Conservation (phyloP, 2,329 filamentous ascomycete genomes). For the Colletotrichum australisinense region DNA sequence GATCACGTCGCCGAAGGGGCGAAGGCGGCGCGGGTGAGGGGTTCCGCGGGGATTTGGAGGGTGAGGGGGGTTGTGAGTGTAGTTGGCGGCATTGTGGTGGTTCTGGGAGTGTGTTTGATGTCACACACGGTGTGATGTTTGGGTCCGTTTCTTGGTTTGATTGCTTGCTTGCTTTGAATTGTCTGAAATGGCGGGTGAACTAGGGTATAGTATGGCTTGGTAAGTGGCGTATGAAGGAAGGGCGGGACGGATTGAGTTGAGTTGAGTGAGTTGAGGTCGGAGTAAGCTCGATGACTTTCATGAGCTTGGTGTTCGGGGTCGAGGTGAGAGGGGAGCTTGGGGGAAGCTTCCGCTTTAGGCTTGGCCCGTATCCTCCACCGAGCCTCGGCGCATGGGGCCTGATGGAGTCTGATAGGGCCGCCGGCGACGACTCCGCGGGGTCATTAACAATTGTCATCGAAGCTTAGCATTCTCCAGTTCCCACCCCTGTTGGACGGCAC, state of each 20-base stretch:
- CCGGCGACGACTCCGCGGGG: neutral
- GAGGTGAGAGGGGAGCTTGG: conserved; percentile 9
- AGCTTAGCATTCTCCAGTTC: neutral
- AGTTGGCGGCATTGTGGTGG: conserved; percentile 15
- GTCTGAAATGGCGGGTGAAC: neutral
- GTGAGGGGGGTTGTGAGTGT: conserved; percentile 18
- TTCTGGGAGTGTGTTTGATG: neutral
- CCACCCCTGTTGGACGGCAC: neutral
- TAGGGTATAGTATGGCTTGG: neutral
- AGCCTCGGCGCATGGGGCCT: neutral
- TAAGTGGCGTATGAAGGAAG: neutral
- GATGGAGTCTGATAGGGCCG: conserved; percentile 22
- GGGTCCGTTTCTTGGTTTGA: neutral
- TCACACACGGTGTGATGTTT: neutral
- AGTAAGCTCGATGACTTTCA: neutral
- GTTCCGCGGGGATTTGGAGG: conserved; percentile 65
- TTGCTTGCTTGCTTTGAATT: neutral
- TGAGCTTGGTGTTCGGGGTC: neutral
- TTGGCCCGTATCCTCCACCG: conserved; percentile 5
- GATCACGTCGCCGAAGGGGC: conserved; percentile 85
- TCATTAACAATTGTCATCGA: conserved; percentile 20
- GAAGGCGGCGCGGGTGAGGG: conserved; percentile 78
- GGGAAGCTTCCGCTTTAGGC: conserved; percentile 15
- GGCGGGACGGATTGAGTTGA: neutral
- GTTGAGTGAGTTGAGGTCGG: conserved; percentile 2